Conservation (phyloP, 1,284 basidiomycete genomes). For the Wallemia ichthyophaga region DNA sequence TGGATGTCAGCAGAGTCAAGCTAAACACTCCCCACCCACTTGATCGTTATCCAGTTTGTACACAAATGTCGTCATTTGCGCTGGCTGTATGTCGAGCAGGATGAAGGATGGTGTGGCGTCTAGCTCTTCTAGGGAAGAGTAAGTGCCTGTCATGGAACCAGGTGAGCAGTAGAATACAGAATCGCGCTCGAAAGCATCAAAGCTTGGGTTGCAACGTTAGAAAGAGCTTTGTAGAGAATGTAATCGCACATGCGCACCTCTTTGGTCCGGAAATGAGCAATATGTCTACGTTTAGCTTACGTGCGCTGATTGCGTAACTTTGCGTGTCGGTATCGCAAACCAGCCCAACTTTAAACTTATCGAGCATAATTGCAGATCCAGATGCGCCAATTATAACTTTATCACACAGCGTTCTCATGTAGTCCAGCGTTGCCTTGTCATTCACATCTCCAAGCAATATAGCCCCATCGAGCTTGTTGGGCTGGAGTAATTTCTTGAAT, state of each 20-base stretch:
- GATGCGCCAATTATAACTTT: neutral
- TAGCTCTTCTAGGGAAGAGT: neutral
- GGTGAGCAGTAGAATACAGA: neutral
- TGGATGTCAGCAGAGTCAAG: neutral
- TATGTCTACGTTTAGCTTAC: neutral
- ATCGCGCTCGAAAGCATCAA: neutral
- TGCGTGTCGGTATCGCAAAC: neutral
- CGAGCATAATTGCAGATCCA: neutral
- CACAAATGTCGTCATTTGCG: neutral
- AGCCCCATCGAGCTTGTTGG: neutral
- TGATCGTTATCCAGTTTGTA: neutral
- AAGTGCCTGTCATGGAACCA: neutral
- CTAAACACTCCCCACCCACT: neutral
- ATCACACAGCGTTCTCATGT: neutral
- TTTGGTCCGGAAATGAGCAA: neutral
- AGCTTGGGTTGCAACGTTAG: too few species aligned
- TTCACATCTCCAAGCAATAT: neutral
- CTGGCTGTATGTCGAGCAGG: neutral
- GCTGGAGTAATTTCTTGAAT: neutral
- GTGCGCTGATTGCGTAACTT: neutral
- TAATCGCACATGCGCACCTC: neutral
- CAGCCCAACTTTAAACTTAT: neutral
- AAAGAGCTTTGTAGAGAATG: too few species aligned
- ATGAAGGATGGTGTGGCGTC: neutral
- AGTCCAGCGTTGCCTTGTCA: neutral